phyloP scores from a whole-genome alignment of 176 grass and related monocot genomes.

The Aegilops umbellulata region DNA sequence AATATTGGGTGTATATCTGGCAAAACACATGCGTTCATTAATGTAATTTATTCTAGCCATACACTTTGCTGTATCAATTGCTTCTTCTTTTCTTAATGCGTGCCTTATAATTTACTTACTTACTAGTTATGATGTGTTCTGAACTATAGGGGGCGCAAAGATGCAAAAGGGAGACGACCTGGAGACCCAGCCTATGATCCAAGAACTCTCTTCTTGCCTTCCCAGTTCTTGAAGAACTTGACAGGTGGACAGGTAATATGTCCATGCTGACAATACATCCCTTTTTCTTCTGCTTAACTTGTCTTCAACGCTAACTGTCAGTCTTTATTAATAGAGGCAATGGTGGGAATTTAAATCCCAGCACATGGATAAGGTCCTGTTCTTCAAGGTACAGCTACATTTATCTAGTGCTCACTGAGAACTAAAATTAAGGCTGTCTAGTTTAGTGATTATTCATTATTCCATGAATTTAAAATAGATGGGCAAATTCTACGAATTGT shows the following conservation, averaged over 20 bases:
- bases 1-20: neutral
- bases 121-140: slow-evolving; percentile 19
- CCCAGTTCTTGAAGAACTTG: slow-evolving; percentile 75
- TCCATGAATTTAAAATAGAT: slow-evolving; percentile 58
- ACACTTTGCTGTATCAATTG: slow-evolving; percentile 8
- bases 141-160: slow-evolving; percentile 64
- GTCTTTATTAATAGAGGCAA: slow-evolving; percentile 68
- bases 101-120: neutral
- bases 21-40: neutral
- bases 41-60: neutral
- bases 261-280: slow-evolving; percentile 1
- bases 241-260: slow-evolving; percentile 75
- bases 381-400: slow-evolving; percentile 79
- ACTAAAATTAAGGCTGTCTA: slow-evolving; percentile 8
- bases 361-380: slow-evolving; percentile 96
- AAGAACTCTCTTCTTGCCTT: slow-evolving; percentile 74
- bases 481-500: slow-evolving; percentile 98
- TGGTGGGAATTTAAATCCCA: slow-evolving; percentile 99
- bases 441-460: slow-evolving; percentile 29
- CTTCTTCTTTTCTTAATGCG: neutral
- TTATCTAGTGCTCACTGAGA: neutral
- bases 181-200: slow-evolving; percentile 69
- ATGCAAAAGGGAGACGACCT: slow-evolving; percentile 64
- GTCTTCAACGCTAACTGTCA: slow-evolving; percentile 28
- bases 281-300: neutral